phyloP scores from a whole-genome alignment of 2,329 filamentous ascomycete species.

The Colletotrichum sp. region DNA sequence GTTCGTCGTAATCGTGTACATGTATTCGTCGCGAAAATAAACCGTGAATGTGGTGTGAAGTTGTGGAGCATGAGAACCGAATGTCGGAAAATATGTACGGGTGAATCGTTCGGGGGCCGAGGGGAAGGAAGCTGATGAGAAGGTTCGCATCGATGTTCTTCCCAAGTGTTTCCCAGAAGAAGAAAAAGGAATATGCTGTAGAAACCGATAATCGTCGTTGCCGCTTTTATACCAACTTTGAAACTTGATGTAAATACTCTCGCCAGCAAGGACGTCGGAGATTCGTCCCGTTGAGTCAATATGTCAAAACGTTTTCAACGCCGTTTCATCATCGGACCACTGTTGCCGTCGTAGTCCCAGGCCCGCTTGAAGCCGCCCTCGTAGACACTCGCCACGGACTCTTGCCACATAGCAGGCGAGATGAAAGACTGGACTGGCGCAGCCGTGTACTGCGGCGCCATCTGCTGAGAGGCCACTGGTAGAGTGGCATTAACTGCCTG shows the following conservation, averaged over 20 bases:
- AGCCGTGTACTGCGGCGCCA: constrained; percentile 56
- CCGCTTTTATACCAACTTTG: not conserved
- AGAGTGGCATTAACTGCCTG: constrained; percentile 51
- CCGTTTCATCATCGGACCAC: constrained; percentile 30
- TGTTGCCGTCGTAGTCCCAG: constrained; percentile 60
- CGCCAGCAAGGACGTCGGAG: not conserved
- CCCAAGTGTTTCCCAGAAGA: not conserved
- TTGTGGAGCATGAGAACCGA: not conserved
- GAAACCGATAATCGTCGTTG: not conserved
- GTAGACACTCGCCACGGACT: constrained; percentile 73
- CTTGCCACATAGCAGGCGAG: constrained; percentile 76
- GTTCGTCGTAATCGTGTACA: constrained; percentile 20
- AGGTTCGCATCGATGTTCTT: not conserved
- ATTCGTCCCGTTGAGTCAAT: not conserved
- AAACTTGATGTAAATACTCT: not conserved
- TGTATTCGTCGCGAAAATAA: constrained; percentile 18
- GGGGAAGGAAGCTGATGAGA: not conserved
- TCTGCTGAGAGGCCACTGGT: constrained; percentile 48
- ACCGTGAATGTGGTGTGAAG: constrained; percentile 1
- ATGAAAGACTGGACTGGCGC: constrained; percentile 64
- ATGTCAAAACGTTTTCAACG: constrained; percentile 5
- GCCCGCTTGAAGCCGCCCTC: constrained; percentile 67
- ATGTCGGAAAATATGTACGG: constrained; percentile 12
- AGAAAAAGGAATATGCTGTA: not conserved
- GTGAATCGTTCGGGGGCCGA: not conserved